Conservation (phyloP, 768 basidiomycete genomes). For the Termitomyces sp. region DNA sequence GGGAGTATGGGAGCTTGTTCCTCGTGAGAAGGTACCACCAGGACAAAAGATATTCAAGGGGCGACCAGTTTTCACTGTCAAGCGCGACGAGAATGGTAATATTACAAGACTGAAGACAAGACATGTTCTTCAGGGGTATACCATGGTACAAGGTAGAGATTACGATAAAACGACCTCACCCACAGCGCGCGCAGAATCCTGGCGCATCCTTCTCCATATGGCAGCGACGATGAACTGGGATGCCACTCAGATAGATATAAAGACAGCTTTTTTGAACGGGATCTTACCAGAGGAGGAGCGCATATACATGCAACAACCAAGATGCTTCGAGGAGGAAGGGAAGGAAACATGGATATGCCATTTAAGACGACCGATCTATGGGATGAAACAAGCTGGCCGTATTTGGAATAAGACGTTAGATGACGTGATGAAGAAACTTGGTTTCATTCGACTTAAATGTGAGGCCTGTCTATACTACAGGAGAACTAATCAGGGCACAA, state of each 20-base stretch:
- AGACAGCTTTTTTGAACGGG: too few relatives aligned
- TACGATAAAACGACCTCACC: too few relatives aligned
- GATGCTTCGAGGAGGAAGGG: not conserved
- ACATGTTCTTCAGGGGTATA: not conserved
- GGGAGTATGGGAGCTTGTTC: not conserved
- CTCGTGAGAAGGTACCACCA: not conserved
- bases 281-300: too few relatives aligned
- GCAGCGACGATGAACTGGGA: too few relatives aligned
- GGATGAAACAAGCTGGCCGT: not conserved
- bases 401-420: not conserved
- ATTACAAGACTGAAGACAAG: not conserved
- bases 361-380: not conserved
- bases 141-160: too few relatives aligned
- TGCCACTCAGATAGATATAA: too few relatives aligned
- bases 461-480: too few relatives aligned
- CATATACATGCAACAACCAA: too few relatives aligned
- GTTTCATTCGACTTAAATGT: not conserved
- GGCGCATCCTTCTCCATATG: too few relatives aligned
- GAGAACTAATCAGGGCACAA: too few relatives aligned
- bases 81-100: not conserved
- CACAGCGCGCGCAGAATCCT: too few relatives aligned
- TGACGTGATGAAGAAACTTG: not conserved
- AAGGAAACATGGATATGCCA: not conserved
- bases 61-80: too few relatives aligned
- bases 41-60: not conserved